phyloP scores from a whole-genome alignment of 805 yeast genomes.

The Hanseniaspora lachancei region DNA sequence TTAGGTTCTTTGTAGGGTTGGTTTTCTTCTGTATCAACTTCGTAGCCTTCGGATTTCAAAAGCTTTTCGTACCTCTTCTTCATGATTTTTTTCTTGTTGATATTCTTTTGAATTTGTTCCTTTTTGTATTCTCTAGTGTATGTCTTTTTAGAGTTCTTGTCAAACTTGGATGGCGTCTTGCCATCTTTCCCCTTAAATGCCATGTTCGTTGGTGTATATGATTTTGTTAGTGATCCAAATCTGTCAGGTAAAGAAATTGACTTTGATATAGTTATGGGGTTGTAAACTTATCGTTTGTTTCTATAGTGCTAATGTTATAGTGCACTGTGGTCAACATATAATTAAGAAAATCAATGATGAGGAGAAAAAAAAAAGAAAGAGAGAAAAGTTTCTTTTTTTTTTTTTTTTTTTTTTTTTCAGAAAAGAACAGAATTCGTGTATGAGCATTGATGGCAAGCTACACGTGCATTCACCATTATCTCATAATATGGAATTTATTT shows the following conservation, averaged over 20 bases:
- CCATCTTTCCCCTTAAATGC: background rate
- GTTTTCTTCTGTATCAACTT: constrained; percentile 21
- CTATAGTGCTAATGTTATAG: background rate
- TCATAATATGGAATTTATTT: too few relatives aligned
- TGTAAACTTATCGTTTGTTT: background rate
- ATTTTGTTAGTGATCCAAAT: too few relatives aligned
- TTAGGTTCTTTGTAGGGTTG: constrained; percentile 6
- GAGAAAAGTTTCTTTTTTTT: too few relatives aligned
- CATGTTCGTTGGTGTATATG: background rate
- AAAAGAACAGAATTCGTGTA: too few relatives aligned
- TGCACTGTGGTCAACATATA: background rate
- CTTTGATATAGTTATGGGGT: too few relatives aligned
- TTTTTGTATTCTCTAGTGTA: constrained; percentile 30
- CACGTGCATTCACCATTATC: too few relatives aligned
- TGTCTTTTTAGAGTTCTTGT: constrained; percentile 20
- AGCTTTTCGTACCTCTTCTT: constrained; percentile 71
- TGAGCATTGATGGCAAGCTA: too few relatives aligned
- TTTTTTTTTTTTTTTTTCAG: too few relatives aligned
- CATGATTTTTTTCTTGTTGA: constrained; percentile 67
- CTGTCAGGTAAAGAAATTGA: too few relatives aligned
- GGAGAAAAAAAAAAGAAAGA: too few relatives aligned
- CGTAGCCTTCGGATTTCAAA: constrained; percentile 55
- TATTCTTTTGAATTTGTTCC: constrained; percentile 62
- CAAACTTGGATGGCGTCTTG: background rate
- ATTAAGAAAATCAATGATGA: background rate